Conservation (phyloP, 805 yeast genomes). For the Candida ponderosae region DNA sequence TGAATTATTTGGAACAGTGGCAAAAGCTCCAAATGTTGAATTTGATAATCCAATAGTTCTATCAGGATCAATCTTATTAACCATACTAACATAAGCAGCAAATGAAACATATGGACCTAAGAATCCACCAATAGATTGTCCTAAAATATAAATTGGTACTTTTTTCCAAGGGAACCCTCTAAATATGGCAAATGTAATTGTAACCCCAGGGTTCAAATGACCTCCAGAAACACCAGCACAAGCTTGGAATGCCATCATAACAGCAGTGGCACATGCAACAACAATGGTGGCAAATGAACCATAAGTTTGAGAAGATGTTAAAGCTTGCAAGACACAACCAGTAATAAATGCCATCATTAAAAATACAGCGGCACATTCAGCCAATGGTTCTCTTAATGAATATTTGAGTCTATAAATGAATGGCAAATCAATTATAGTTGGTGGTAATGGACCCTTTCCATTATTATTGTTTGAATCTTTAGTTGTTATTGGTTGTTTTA, state of each 20-base stretch:
- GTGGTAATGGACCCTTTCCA: no score
- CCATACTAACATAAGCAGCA: constrained; percentile 33
- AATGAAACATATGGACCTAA: constrained; percentile 37
- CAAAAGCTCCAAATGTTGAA: constrained; percentile 35
- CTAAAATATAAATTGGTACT: constrained; percentile 34
- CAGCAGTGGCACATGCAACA: constrained; percentile 48
- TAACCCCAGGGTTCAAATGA: constrained; percentile 49
- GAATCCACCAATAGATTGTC: constrained; percentile 42
- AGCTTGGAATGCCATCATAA: constrained; percentile 39
- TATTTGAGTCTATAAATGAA: no score
- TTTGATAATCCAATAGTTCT: constrained; percentile 19
- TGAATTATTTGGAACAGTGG: constrained; percentile 35
- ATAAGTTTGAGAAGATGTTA: constrained; percentile 25
- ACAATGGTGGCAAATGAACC: constrained; percentile 36
- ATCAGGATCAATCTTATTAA: no score
- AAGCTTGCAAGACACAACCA: constrained; percentile 39
- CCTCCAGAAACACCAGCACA: constrained; percentile 53
- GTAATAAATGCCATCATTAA: constrained; percentile 37
- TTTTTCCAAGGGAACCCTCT: constrained; percentile 46
- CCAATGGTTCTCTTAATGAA: constrained; percentile 35
- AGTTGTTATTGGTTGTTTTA: no score
- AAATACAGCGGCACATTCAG: constrained; percentile 45
- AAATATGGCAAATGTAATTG: constrained; percentile 36
- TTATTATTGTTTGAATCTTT: no score
- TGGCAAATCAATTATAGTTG: constrained; percentile 4